phyloP scores from a whole-genome alignment of 768 basidiomycete species.

The Termitomyces titanicus region DNA sequence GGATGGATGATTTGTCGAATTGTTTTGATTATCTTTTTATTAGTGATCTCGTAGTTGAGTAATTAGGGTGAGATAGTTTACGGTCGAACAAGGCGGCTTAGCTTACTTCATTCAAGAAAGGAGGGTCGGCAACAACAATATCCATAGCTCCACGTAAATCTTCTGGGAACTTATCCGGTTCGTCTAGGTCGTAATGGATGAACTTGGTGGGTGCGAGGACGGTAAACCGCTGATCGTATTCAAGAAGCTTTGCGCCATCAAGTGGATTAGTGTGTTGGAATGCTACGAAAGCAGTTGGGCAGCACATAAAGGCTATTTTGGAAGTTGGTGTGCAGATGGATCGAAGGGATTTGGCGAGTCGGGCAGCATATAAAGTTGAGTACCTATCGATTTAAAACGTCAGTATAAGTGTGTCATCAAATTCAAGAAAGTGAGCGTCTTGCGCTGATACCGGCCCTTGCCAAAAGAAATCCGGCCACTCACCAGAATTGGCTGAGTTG shows the following conservation, averaged over 20 bases:
- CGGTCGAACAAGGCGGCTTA: neutral
- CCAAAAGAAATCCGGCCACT: constrained; percentile 18
- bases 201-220: constrained; percentile 36
- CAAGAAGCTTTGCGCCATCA: constrained; percentile 31
- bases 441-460: constrained; percentile 4
- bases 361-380: constrained; percentile 35
- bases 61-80: neutral
- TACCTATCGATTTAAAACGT: constrained; percentile 29
- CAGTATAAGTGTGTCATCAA: neutral
- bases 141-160: constrained; percentile 29
- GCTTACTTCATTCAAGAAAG: constrained; percentile 43
- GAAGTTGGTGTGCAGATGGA: constrained; percentile 28
- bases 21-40: constrained; percentile 32
- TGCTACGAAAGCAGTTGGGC: constrained; percentile 45
- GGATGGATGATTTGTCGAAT: constrained; percentile 38
- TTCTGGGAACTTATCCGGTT: constrained; percentile 36
- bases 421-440: constrained; percentile 9
- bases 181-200: constrained; percentile 41
- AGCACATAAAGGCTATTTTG: constrained; percentile 40
- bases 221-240: constrained; percentile 39
- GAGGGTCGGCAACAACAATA: constrained; percentile 40
- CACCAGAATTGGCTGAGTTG: constrained; percentile 50
- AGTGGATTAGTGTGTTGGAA: constrained; percentile 37
- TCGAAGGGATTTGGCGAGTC: constrained; percentile 29
- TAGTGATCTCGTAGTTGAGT: constrained; percentile 34